phyloP scores from a whole-genome alignment of 345 rosid species.

The Erysimum cheiranthoides region DNA sequence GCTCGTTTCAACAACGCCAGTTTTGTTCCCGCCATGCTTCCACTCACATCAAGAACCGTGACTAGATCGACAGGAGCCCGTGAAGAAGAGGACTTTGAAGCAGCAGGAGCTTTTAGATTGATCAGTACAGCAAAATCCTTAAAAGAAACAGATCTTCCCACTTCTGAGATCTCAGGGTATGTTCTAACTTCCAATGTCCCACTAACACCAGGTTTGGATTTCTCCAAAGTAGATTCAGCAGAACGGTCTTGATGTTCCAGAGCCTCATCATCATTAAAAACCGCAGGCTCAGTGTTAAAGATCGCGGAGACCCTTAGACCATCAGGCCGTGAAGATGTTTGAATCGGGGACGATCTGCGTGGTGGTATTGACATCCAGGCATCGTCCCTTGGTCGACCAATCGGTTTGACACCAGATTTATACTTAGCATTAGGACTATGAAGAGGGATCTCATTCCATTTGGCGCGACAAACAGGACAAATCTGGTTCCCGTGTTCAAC shows the following conservation, averaged over 20 bases:
- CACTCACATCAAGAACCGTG: slow-evolving; percentile 97
- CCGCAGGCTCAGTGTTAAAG: slow-evolving; percentile 65
- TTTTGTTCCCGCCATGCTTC: slow-evolving; percentile 98
- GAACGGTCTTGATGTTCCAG: slow-evolving; percentile 52
- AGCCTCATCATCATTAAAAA: slow-evolving; percentile 83
- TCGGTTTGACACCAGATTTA: slow-evolving; percentile 48
- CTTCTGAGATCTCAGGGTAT: slow-evolving; percentile 74
- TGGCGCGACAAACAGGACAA: slow-evolving; percentile 93
- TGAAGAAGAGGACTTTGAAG: slow-evolving; percentile 49
- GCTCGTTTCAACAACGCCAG: slow-evolving; percentile 94
- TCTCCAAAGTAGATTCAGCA: slow-evolving; percentile 30
- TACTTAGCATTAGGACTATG: slow-evolving; percentile 50
- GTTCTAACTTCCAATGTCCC: slow-evolving; percentile 63
- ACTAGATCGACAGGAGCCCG: slow-evolving; percentile 93
- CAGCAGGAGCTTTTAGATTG: slow-evolving; percentile 81
- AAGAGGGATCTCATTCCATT: slow-evolving; percentile 91
- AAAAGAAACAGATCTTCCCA: slow-evolving; percentile 52
- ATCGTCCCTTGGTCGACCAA: slow-evolving; percentile 61
- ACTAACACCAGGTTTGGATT: slow-evolving; percentile 36
- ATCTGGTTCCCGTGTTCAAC: slow-evolving; percentile 90
- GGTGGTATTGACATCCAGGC: slow-evolving; percentile 66
- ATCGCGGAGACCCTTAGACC: slow-evolving; percentile 54
- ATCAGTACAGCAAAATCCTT: slow-evolving; percentile 77
- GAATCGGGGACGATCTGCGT: slow-evolving; percentile 55
- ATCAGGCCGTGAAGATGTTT: slow-evolving; percentile 47